Percentiles rank a stretch among this genome's conserved stretches.
phyloP scores from a whole-genome alignment of 371 early-diverging fungal species.

The Mortierella sp. region DNA sequence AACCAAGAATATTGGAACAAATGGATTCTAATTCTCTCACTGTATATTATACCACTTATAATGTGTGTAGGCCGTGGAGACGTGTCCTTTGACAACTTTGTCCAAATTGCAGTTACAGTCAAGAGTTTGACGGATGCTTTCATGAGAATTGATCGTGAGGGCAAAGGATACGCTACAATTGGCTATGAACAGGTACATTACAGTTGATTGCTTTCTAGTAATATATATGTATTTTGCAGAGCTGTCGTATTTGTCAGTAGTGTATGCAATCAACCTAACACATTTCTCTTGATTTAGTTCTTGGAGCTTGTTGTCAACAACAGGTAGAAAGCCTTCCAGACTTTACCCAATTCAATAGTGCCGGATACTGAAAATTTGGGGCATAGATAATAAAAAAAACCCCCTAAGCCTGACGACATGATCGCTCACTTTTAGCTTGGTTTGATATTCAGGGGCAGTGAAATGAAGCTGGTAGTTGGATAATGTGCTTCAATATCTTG shows the following conservation, averaged over 20 bases:
- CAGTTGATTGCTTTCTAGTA: neutral
- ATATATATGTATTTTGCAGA: too few species aligned
- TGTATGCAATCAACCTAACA: neutral
- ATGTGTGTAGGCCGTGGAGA: slow-evolving; percentile 55
- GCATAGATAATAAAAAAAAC: too few species aligned
- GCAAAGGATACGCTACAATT: slow-evolving; percentile 70
- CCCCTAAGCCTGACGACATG: too few species aligned
- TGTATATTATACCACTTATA: too few species aligned
- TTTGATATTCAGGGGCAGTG: too few species aligned
- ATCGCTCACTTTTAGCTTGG: too few species aligned
- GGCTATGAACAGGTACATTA: slow-evolving; percentile 64
- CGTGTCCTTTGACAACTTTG: slow-evolving; percentile 77
- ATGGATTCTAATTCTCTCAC: neutral
- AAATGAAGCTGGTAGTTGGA: too few species aligned
- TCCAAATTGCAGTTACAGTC: slow-evolving; percentile 76
- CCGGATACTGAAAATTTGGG: too few species aligned
- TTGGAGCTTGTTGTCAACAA: slow-evolving; percentile 60
- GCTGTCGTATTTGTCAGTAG: too few species aligned
- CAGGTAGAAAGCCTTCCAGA: slow-evolving; percentile 36
- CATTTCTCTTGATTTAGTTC: slow-evolving; percentile 33
- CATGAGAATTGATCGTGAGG: slow-evolving; percentile 67
- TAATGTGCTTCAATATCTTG: too few species aligned
- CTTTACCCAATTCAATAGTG: too few species aligned
- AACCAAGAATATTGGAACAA: too few species aligned
- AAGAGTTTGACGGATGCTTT: slow-evolving; percentile 77